phyloP scores from a whole-genome alignment of 768 basidiomycete genomes.

The Tulasnella sp. region DNA sequence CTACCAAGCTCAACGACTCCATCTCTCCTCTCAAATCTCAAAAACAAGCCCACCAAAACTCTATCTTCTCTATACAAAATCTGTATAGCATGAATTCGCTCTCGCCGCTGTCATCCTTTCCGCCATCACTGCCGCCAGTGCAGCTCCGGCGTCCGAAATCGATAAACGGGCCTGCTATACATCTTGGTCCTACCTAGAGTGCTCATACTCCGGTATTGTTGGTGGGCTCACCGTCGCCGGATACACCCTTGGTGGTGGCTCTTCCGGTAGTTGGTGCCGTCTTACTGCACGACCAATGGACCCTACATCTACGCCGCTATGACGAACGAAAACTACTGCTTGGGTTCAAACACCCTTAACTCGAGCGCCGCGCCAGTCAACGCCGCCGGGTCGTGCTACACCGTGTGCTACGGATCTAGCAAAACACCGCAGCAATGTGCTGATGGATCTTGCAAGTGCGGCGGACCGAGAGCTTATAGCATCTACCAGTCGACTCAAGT shows the following conservation, averaged over 20 bases:
- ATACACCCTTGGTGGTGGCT: neutral
- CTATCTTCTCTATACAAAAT: neutral
- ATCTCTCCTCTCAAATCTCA: neutral
- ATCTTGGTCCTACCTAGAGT: neutral
- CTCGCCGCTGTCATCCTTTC: neutral
- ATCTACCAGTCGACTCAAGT: conserved; percentile 1
- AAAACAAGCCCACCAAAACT: neutral
- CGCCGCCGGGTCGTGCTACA: neutral
- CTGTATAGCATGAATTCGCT: neutral
- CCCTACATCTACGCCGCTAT: conserved; percentile 5
- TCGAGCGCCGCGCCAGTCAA: neutral
- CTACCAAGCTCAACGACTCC: no score
- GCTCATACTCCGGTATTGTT: neutral
- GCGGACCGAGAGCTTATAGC: neutral
- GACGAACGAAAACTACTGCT: neutral
- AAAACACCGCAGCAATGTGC: neutral
- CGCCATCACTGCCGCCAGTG: neutral
- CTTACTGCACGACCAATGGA: neutral
- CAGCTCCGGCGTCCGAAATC: neutral
- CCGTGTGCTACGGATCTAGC: neutral
- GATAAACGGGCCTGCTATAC: neutral
- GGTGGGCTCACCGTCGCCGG: neutral
- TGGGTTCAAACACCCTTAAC: neutral
- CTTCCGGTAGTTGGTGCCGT: neutral
- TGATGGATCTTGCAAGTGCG: neutral